Evolutionary conservation across 208 protist genomes (phyloP).

Genomic region (Acanthamoeba royreba): DNA sequence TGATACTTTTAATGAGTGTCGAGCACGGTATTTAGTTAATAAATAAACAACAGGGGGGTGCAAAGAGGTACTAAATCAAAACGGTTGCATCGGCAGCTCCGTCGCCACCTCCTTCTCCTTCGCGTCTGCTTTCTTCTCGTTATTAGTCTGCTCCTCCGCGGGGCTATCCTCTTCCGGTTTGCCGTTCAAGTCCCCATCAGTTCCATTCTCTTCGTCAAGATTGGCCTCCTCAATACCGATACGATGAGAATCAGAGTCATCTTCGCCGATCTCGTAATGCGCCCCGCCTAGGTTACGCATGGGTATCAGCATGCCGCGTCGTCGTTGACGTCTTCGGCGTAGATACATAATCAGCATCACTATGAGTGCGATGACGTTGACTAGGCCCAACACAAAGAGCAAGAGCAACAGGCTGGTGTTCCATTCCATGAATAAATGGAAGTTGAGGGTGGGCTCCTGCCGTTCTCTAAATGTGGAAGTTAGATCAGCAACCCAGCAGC

Average conservation of each 20-base stretch:
- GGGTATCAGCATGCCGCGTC: background rate
- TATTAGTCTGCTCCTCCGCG: background rate
- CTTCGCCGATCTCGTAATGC: background rate
- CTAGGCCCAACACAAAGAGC: background rate
- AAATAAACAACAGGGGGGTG: too few species aligned
- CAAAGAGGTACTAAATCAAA: too few species aligned
- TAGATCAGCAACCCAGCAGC: too few species aligned
- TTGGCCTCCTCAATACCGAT: background rate
- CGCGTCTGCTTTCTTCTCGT: background rate
- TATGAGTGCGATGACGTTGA: background rate
- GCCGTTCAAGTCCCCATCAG: background rate
- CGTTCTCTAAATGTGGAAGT: background rate
- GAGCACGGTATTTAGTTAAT: too few species aligned
- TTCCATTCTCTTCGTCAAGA: background rate
- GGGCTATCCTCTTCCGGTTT: background rate
- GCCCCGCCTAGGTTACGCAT: background rate
- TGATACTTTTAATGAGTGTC: too few species aligned
- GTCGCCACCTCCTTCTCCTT: background rate
- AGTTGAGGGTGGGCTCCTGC: background rate
- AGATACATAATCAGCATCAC: background rate
- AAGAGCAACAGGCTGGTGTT: background rate
- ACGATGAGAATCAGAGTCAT: background rate
- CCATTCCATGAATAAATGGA: background rate
- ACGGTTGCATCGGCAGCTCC: too few species aligned
- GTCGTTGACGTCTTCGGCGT: background rate